Base-by-base conservation (phyloP, 176 grass and related monocot species). In the Thalia dealbata region DNA sequence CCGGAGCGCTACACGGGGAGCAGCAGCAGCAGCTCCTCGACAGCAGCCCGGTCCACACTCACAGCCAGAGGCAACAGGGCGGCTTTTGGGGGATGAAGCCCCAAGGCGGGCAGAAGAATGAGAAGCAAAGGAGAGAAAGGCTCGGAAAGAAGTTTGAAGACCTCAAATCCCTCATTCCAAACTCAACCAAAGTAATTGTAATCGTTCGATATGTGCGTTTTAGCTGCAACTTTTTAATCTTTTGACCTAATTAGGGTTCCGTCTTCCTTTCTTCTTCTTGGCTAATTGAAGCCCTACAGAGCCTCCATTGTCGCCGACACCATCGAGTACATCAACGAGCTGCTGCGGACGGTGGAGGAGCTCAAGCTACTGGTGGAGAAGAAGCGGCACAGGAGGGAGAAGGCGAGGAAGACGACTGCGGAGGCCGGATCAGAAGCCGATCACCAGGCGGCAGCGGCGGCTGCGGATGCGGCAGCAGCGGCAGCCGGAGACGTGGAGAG, bases 261-360 rank as follows among this genome's bases (percentile, higher is more conserved):
- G 6, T 26, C 3, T 16, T 24, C 9, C 1, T 61, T 61, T 18
- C n/a, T 25, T 65, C 3, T 29, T 10, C 24, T 64, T 35, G 26
- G 26, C 16, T 28, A 25, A 23, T 69, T 45, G 5, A 60, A 91
- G 89, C 74, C 85, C 52, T 86, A 92, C 46, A 75, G 89, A 65
- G 86, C 89, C 11, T 88, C 86, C 55, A 84, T 92, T 75, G 78
- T 92, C 18, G 71, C 78, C 2, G 89, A 92, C 76, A 84, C 89
- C 7, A 92, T 88, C 32, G 89, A 92, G 62, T 92, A 92, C 81
- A 88, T 92, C 86, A 79, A 81, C 55, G 89, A 92, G 75, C 78
- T 92, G 43, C 80, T 86, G 58, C 78, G 89, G 81, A 92, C 86
- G 61, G 83, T 92, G 66, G 76, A 81, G 41, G 89, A 92, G 72